Evolutionary conservation across 345 rosid species (phyloP).

Genomic region (Syzygium jambos): DNA sequence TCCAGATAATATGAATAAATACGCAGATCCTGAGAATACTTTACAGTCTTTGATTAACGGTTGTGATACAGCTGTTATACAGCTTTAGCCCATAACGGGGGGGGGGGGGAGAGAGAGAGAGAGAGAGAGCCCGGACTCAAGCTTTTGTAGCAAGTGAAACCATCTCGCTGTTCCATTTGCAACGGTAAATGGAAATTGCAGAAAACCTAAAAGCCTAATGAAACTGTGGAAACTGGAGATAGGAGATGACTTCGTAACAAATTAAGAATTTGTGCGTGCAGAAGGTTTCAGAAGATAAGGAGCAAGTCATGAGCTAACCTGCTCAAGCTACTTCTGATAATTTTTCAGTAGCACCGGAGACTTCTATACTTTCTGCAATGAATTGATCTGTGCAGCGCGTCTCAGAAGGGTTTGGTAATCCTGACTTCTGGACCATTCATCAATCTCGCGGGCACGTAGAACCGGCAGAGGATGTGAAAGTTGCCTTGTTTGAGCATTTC

Average conservation of each 20-base stretch:
- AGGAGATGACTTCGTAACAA: background rate
- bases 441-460: conserved; percentile 97
- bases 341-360: background rate
- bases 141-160: background rate
- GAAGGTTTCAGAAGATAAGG: background rate
- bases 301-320: background rate
- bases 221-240: background rate
- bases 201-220: background rate
- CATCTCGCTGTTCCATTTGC: background rate
- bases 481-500: conserved; percentile 95
- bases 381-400: conserved; percentile 37
- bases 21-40: background rate
- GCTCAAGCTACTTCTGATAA: background rate
- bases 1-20: background rate
- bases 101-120: background rate
- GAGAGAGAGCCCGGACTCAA: background rate
- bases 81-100: no score
- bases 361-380: conserved; percentile 26
- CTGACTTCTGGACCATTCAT: conserved; percentile 83
- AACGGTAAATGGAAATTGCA: background rate
- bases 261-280: background rate
- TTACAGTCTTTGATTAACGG: background rate
- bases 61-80: no score
- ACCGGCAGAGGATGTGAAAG: conserved; percentile 93
- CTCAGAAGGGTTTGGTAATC: conserved; percentile 58